Percentiles rank a stretch among this genome's conserved stretches.
These are phyloP conservation scores for Trypanosoma theileri DNA, from an alignment of 208 protist species.

Conservation along the genomic window DNA sequence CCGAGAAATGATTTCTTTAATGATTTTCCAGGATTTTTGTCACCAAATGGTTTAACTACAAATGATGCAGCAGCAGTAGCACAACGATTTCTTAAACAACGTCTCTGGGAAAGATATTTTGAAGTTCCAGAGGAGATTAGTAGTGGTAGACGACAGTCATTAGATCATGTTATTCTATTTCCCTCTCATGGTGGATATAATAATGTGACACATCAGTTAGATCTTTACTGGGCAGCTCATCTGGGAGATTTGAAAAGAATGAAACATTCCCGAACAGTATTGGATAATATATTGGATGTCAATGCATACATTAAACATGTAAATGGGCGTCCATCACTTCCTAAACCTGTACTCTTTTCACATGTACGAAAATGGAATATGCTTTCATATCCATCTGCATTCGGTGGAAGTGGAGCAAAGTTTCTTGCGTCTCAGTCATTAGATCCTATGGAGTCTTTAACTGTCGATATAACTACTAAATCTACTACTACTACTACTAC, in stretches of 20 bases:
- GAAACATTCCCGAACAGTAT: conserved; percentile 51
- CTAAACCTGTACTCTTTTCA: conserved; percentile 51
- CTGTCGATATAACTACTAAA: not conserved
- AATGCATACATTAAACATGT: conserved; percentile 43
- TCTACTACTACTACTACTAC: not conserved
- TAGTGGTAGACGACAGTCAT: conserved; percentile 1
- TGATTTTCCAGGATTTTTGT: conserved; percentile 21
- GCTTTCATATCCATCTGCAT: conserved; percentile 29
- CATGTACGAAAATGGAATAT: conserved; percentile 49
- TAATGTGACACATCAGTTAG: conserved; percentile 75
- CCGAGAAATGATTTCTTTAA: conserved; percentile 55
- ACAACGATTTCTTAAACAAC: conserved; percentile 39
- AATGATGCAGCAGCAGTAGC: conserved; percentile 25
- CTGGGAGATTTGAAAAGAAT: conserved; percentile 55
- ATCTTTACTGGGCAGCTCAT: conserved; percentile 72
- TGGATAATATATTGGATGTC: conserved; percentile 40
- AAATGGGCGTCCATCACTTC: conserved; percentile 51
- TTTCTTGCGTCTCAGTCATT: not conserved
- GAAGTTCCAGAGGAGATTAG: conserved; percentile 9
- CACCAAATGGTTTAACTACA: not conserved
- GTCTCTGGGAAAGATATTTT: conserved; percentile 47
- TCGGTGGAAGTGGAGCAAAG: conserved; percentile 9
- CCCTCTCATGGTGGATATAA: conserved; percentile 80
- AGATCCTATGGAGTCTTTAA: too few species aligned
- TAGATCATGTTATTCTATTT: conserved; percentile 58